These are phyloP conservation scores for Echinochloa phyllopogon DNA, from an alignment of 176 grass and related monocot genomes.

Conservation along the genomic window DNA sequence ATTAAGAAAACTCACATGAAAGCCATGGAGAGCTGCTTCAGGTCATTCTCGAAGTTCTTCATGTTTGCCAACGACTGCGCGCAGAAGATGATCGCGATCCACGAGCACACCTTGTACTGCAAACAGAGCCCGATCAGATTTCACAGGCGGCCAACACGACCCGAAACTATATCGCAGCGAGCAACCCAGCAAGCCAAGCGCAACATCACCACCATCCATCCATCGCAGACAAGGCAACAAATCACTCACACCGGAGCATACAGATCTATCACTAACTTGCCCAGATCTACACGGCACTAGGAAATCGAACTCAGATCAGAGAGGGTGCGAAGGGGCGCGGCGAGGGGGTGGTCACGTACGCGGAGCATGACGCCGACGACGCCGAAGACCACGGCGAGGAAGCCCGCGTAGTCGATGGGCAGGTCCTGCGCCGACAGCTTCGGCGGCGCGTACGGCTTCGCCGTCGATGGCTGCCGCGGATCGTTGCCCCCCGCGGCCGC, in stretches of 20 bases:
- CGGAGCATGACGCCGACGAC: constrained; percentile 91
- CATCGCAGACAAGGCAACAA: not conserved
- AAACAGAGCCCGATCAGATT: constrained; percentile 30
- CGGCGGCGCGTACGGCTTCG: constrained; percentile 76
- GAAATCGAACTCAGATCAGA: constrained; percentile 7
- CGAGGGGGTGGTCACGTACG: constrained; percentile 41
- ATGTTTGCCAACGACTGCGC: constrained; percentile 92
- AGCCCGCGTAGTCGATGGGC: constrained; percentile 88
- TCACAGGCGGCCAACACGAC: not conserved
- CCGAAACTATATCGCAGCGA: not conserved
- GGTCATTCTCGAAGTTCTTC: constrained; percentile 97
- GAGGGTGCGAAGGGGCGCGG: not conserved
- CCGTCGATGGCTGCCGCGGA: constrained; percentile 73
- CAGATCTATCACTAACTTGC: constrained; percentile 35
- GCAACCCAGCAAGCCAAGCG: not conserved
- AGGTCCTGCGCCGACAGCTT: constrained; percentile 82
- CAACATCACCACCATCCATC: not conserved
- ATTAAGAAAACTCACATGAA: constrained; percentile 79
- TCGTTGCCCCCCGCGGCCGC: constrained; percentile 53
- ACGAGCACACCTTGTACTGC: constrained; percentile 96
- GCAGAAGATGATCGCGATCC: constrained; percentile 97
- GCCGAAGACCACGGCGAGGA: constrained; percentile 90
- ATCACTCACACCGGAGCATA: not conserved
- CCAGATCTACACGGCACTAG: constrained; percentile 24
- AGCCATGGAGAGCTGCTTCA: constrained; percentile 98